These are phyloP conservation scores for Rhodotorula sp. DNA, from an alignment of 1,284 basidiomycete species.

Conservation along the genomic window DNA sequence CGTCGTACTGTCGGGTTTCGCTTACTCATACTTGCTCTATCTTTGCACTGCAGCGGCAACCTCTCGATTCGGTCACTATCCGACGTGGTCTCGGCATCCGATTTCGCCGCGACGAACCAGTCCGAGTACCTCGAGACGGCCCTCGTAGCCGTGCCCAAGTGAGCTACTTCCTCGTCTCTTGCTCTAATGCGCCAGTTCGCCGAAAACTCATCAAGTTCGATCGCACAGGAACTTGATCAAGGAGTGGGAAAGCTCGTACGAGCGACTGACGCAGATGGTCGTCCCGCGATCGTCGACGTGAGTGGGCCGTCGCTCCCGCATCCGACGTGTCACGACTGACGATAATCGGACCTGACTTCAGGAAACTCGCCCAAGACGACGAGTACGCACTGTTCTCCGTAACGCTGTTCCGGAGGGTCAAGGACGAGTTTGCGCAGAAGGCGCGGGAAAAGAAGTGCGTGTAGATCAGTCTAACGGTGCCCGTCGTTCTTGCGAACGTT, in stretches of 20 bases:
- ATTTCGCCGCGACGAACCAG: constrained; percentile 69
- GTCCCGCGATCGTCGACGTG: constrained; percentile 92
- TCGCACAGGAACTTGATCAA: constrained; percentile 68
- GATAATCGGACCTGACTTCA: constrained; percentile 33
- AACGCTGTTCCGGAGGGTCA: constrained; percentile 85
- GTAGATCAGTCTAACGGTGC: not conserved
- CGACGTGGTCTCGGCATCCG: constrained; percentile 78
- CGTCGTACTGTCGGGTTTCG: too few relatives aligned
- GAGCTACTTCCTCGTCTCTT: constrained; percentile 38
- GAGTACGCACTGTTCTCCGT: constrained; percentile 86
- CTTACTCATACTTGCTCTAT: not conserved
- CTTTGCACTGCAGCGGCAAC: constrained; percentile 70
- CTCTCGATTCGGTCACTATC: constrained; percentile 82
- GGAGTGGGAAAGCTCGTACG: constrained; percentile 88
- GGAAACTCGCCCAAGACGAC: constrained; percentile 73
- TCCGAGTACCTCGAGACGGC: constrained; percentile 94
- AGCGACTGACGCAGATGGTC: constrained; percentile 82
- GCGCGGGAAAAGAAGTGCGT: constrained; percentile 88
- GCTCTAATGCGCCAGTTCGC: too few relatives aligned
- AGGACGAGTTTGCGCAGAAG: constrained; percentile 91
- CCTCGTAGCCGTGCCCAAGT: constrained; percentile 94
- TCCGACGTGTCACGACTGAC: not conserved
- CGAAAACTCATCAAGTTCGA: not conserved
- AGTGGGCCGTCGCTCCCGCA: constrained; percentile 3
- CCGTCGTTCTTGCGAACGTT: not conserved